Evolutionary conservation across 23 red algal species (phyloP), one percentile per base, ranked within the genome.

Genomic region (Gracilariopsis chorda): DNA sequence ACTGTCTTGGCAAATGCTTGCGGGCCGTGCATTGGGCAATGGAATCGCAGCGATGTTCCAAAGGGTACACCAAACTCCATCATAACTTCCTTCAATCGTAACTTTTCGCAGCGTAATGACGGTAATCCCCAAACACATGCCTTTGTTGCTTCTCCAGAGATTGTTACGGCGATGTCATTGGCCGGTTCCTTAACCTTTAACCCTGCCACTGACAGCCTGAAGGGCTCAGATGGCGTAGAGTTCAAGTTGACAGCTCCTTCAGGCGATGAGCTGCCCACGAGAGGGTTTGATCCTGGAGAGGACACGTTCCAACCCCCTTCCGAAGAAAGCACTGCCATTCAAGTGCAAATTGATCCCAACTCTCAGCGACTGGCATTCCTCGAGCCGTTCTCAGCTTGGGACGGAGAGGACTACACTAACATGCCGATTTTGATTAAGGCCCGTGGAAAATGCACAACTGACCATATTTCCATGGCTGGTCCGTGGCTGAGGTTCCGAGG

Each of bases 1-100:
- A 87, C 93, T 42, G 97, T 99, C 13, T 61, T 99, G 3, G 97
- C 97, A 2, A 99, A 99, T 58, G 97, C 97, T 3, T 99, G 97
- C 83, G 97, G 97, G 23, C 97, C 97, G 21, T 99, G 97, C 86
- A 99, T 99, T 79, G 97, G 97, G 7, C 97, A 99, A 75, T 99
- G 97, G 97, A 99, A 96, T 62, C 93, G 97, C 3, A 72, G 68
- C 59, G 97, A 99, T 78, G 93, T 99, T 20, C 94, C 94, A 2
- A 99, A 99, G 64, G 97, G 97, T 24, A 94, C 88, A 20, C 90
- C 90, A 16, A 99, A 99, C 52, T 95, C 97, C 7, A 99, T 99
- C 62, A 88, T 99, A 37, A 99, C 97, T 0, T 96, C 93, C 7
- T 99, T 95, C 90, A 99, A 99, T 67, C 92, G 97, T 28, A 99